Percentiles rank a stretch among this genome's conserved stretches.
Conservation (phyloP, 768 basidiomycete species). For the Rhodotorula kratochvilovae region DNA sequence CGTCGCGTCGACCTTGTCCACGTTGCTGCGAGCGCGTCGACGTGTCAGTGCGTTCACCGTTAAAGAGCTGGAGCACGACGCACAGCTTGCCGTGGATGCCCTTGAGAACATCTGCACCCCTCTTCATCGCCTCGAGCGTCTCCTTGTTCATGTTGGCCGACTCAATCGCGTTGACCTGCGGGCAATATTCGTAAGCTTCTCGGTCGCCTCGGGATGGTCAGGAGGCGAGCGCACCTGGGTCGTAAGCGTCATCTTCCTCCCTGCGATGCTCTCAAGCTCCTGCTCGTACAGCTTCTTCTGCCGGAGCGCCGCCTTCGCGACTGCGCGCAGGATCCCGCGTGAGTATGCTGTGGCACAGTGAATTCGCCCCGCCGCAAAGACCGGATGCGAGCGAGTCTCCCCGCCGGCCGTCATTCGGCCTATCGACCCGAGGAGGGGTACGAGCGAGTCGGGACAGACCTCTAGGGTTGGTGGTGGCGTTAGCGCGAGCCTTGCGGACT, state of each 20-base stretch:
- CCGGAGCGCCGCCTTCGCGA: constrained; percentile 79
- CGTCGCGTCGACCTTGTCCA: constrained; percentile 81
- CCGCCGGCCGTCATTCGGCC: not conserved
- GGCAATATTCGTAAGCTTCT: not conserved
- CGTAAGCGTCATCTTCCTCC: constrained; percentile 84
- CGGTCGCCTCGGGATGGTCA: too few species aligned
- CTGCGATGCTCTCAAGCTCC: constrained; percentile 78
- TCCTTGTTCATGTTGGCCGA: constrained; percentile 96
- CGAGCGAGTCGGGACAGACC: constrained; percentile 56
- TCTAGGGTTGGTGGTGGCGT: constrained; percentile 87
- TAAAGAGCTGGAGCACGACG: constrained; percentile 47
- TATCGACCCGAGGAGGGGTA: not conserved
- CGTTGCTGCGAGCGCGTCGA: constrained; percentile 54
- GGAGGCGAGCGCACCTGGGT: constrained; percentile 61
- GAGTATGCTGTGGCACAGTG: not conserved
- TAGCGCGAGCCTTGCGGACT: constrained; percentile 79
- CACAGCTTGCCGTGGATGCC: constrained; percentile 84
- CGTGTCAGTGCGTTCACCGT: not conserved
- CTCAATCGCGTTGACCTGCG: constrained; percentile 81
- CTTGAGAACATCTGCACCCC: constrained; percentile 80
- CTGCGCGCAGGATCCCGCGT: constrained; percentile 50
- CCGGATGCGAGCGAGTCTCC: not conserved
- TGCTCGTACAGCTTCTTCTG: constrained; percentile 86
- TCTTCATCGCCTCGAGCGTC: constrained; percentile 97
- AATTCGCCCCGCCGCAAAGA: not conserved